Percentiles rank a stretch among this genome's conserved stretches.
Conservation (phyloP, 2,329 filamentous ascomycete genomes). For the Xylariaceae sp. region DNA sequence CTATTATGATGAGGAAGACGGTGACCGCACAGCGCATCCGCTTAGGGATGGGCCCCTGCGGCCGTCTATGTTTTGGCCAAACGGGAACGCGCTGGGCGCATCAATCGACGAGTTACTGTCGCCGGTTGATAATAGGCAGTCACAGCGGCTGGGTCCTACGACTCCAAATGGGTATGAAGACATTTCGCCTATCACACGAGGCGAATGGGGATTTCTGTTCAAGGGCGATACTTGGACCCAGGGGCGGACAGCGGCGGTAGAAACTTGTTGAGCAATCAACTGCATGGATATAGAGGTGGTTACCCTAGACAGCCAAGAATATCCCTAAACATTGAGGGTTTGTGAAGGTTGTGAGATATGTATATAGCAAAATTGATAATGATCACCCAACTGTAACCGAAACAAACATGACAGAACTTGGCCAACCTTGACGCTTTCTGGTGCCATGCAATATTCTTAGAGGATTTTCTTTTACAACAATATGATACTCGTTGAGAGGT, state of each 20-base stretch:
- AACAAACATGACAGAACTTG: not conserved
- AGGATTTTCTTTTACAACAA: not conserved
- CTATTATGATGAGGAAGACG: conserved; percentile 42
- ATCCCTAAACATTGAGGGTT: too few relatives aligned
- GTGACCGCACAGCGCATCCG: conserved; percentile 40
- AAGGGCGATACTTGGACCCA: conserved; percentile 52
- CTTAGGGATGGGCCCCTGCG: conserved; percentile 25
- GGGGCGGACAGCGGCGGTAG: conserved; percentile 56
- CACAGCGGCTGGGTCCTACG: conserved; percentile 50
- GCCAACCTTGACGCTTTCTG: not conserved
- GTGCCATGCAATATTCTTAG: not conserved
- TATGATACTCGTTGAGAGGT: not conserved
- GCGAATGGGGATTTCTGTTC: conserved; percentile 68
- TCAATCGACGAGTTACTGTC: conserved; percentile 54
- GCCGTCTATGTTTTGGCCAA: conserved; percentile 28
- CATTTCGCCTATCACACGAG: conserved; percentile 65
- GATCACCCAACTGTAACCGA: not conserved
- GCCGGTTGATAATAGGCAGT: conserved; percentile 23
- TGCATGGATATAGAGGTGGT: conserved; percentile 2
- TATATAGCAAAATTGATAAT: conserved; percentile 13
- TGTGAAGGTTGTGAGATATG: conserved; percentile 13
- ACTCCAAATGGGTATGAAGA: conserved; percentile 67
- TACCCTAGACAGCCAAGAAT: not conserved
- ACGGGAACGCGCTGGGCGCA: conserved; percentile 20
- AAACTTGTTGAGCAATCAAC: conserved; percentile 51